These are phyloP conservation scores for Hemileccinum rubropunctum DNA, from an alignment of 768 basidiomycete species.

Conservation along the genomic window DNA sequence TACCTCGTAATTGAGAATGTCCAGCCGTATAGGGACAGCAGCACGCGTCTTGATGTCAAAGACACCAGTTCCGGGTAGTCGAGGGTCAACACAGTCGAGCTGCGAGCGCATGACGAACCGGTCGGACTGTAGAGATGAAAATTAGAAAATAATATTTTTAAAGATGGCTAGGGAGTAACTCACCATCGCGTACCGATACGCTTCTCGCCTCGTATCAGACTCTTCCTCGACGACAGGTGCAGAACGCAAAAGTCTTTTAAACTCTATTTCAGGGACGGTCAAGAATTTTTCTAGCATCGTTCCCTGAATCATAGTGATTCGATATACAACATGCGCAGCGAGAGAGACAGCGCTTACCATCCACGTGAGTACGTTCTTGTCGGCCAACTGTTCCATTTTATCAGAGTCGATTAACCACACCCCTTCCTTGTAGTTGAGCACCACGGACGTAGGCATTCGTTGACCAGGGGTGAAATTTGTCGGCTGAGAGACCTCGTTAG, in stretches of 20 bases:
- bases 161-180: constrained; percentile 7
- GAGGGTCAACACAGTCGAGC: constrained; percentile 78
- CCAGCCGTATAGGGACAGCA: constrained; percentile 77
- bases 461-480: constrained; percentile 74
- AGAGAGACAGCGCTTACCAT: constrained; percentile 46
- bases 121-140: constrained; percentile 29
- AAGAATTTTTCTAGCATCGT: constrained; percentile 87
- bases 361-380: constrained; percentile 74
- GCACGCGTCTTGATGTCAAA: constrained; percentile 98
- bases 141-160: too few species aligned
- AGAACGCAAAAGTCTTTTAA: constrained; percentile 52
- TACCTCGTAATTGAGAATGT: constrained; percentile 80
- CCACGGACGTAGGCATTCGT: constrained; percentile 68
- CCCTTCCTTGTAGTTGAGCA: constrained; percentile 63
- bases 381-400: constrained; percentile 37
- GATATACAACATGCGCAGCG: neutral
- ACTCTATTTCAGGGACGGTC: constrained; percentile 63
- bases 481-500: constrained; percentile 7
- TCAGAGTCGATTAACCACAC: constrained; percentile 66
- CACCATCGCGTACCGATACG: constrained; percentile 86
- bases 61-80: constrained; percentile 85
- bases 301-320: constrained; percentile 50
- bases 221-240: constrained; percentile 24
- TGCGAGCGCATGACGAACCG: constrained; percentile 91
- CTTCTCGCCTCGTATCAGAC: constrained; percentile 50